Conservation (phyloP, 108 stramenopile species). For the Mediolabrus comicus region DNA sequence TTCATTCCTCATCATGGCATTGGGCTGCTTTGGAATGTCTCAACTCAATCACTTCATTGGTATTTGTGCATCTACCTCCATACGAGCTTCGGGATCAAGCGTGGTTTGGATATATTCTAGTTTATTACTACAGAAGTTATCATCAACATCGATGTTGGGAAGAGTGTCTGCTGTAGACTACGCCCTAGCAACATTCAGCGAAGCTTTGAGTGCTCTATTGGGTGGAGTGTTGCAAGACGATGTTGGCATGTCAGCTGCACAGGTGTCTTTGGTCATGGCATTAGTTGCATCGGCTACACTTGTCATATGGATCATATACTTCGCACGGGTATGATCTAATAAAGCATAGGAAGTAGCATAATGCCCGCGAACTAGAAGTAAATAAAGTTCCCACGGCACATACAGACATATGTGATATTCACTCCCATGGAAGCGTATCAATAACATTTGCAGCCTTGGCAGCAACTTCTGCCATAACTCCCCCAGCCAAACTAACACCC, state of each 20-base stretch:
- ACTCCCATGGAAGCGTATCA: conserved; percentile 28
- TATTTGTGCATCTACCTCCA: conserved; percentile 29
- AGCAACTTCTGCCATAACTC: conserved; percentile 48
- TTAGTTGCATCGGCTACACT: conserved; percentile 20
- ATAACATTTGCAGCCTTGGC: conserved; percentile 43
- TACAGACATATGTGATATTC: not conserved
- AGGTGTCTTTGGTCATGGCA: conserved; percentile 41
- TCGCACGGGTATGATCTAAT: not conserved
- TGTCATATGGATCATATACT: conserved; percentile 17
- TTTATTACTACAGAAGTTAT: conserved; percentile 56
- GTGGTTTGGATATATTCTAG: conserved; percentile 62
- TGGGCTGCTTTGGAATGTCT: conserved; percentile 44
- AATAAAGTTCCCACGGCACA: not conserved
- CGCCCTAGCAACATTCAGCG: conserved; percentile 57
- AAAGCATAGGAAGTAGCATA: not conserved
- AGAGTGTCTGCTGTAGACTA: conserved; percentile 65
- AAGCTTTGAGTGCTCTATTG: conserved; percentile 52
- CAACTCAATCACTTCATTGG: conserved; percentile 19
- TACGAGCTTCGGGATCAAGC: conserved; percentile 58
- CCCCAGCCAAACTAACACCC: conserved; percentile 36
- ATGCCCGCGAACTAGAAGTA: not conserved
- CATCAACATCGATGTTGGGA: conserved; percentile 49
- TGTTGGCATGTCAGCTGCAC: conserved; percentile 17
- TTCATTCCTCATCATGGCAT: conserved; percentile 38
- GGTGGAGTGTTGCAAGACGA: conserved; percentile 60